Evolutionary conservation across 495 filamentous ascomycete species (phyloP), one percentile per base, ranked within the genome.

Genomic region (Xylaria intraflava): DNA sequence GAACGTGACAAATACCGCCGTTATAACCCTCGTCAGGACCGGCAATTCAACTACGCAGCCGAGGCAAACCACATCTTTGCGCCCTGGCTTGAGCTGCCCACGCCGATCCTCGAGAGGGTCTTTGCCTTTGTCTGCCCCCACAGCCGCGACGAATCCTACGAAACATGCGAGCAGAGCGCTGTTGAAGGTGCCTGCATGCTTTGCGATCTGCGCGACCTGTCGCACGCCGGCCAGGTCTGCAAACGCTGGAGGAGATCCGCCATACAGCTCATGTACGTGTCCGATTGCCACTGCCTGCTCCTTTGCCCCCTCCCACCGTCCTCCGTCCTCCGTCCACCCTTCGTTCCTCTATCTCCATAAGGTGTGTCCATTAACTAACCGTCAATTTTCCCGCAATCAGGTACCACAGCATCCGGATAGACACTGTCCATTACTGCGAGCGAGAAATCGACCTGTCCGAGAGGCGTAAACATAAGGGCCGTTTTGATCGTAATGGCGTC

Each of bases 391-490:
- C n/a, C 38, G 16, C 52, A n/a, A 7, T 23, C 56, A 95, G 89
- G 41, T 98, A 96, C 64, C 82, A 81, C 41, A 88, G 89, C 68
- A 83, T 98, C 56, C 87, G 92, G 27, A 92, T 98, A 60, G 93
- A 98, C 57, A 79, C 85, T 11, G 92, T 98, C 24, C 93, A 98
- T 66, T 97, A 95, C 70, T 97, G 93, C 73, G 82, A 88, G 46
- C 82, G 86, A 55, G 93, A 97, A 68, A 81, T 86, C 46, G 73
- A 87, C 55, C 78, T 96, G 14, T 78, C 85, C 44, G 86, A 87
- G 59, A 83, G 79, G 64, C 85, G 91, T 46, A 88, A 86, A 54
- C 82, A 85, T 20, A 81, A 83, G 51, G 86, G 87, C 11, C 81
- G 83, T 64, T 83, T 91, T 55, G 77, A 85, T 60, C 83, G 84